These are phyloP conservation scores for Dryas integrifolia DNA, from an alignment of 331 rosid species.

Conservation along the genomic window DNA sequence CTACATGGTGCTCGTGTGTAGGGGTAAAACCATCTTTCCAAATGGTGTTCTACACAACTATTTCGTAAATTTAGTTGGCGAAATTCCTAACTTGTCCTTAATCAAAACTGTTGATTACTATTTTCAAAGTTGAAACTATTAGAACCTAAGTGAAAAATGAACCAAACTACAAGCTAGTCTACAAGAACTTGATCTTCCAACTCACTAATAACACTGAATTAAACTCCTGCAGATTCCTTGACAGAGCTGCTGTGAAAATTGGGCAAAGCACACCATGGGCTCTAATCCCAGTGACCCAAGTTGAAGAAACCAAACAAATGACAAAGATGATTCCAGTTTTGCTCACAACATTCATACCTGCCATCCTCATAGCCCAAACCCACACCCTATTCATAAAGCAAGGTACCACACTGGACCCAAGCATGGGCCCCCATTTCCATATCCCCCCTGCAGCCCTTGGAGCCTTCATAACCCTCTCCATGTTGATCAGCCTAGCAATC, in stretches of 20 bases:
- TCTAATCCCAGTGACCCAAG: constrained; percentile 14
- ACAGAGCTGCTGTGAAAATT: constrained; percentile 18
- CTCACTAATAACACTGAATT: too few relatives aligned
- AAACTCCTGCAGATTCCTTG: constrained; percentile 12
- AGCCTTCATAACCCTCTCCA: constrained; percentile 3
- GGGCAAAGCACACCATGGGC: constrained; percentile 12
- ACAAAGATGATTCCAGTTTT: constrained; percentile 13
- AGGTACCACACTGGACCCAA: constrained; percentile 15
- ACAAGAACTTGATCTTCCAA: too few relatives aligned
- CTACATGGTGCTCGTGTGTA: too few relatives aligned
- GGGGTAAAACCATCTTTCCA: too few relatives aligned
- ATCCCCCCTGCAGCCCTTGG: constrained; percentile 16
- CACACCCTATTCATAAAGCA: constrained; percentile 16
- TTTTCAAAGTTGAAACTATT: too few relatives aligned
- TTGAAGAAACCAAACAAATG: constrained; percentile 17
- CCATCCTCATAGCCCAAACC: not conserved
- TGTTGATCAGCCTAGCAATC: not conserved
- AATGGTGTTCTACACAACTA: too few relatives aligned
- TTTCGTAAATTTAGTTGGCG: too few relatives aligned
- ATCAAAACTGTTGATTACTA: too few relatives aligned
- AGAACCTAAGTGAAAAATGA: too few relatives aligned
- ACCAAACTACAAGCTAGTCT: too few relatives aligned
- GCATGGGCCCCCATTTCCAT: constrained; percentile 8
- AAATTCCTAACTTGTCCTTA: too few relatives aligned
- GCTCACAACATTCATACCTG: not conserved